Percentiles rank a stretch among this genome's conserved stretches.
Conservation (phyloP, 2,329 filamentous ascomycete species). For the Ophiosphaerella korrae region DNA sequence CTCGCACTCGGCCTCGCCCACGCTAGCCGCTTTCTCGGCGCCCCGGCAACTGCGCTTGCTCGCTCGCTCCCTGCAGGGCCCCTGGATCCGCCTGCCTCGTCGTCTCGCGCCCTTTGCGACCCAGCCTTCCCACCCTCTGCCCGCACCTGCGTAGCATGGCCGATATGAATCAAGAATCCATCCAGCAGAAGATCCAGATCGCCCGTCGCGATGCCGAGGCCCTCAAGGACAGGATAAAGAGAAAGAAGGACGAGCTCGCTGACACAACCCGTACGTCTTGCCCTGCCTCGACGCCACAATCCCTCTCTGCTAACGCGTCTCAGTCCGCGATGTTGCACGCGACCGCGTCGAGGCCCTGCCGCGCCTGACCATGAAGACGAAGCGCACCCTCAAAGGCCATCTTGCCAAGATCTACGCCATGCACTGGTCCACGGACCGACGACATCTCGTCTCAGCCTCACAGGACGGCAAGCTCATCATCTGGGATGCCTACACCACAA, state of each 20-base stretch:
- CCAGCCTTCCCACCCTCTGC: constrained; percentile 11
- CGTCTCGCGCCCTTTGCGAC: constrained; percentile 24
- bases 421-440: constrained; percentile 99
- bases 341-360: constrained; percentile 91
- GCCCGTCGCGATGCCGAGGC: constrained; percentile 97
- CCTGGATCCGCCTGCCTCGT: constrained; percentile 41
- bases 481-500: constrained; percentile 99
- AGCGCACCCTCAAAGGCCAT: constrained; percentile 96
- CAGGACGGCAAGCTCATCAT: constrained; percentile 99
- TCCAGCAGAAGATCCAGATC: constrained; percentile 78
- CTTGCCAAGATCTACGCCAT: constrained; percentile 99
- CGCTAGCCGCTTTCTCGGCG: no score
- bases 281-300: constrained; percentile 1
- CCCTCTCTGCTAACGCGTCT: constrained; percentile 30
- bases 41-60: no score
- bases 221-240: constrained; percentile 97
- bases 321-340: constrained; percentile 90
- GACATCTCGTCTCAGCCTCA: constrained; percentile 95
- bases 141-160: constrained; percentile 44
- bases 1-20: constrained; percentile 8
- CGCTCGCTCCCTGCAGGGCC: constrained; percentile 33
- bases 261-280: constrained; percentile 87
- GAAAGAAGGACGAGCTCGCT: constrained; percentile 99
- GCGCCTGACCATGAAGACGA: constrained; percentile 95
- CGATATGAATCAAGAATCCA: constrained; percentile 57